phyloP scores from a whole-genome alignment of 176 grass and related monocot species.

The Bromus sterilis region DNA sequence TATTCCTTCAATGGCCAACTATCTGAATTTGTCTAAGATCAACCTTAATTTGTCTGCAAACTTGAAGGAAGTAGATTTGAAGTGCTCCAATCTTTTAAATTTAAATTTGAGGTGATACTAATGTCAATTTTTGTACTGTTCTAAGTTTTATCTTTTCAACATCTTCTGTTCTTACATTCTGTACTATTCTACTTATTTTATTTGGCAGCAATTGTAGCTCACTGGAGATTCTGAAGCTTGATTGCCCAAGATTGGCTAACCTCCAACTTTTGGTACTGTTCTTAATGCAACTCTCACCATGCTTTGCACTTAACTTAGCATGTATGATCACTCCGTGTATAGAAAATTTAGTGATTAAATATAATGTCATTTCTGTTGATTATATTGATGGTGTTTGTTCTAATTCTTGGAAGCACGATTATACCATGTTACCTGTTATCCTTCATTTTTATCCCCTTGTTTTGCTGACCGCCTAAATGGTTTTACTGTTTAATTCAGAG shows the following conservation, averaged over 20 bases:
- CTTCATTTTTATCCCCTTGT: neutral
- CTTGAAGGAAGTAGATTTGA: constrained; percentile 91
- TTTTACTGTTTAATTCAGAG: neutral
- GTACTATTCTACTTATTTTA: neutral
- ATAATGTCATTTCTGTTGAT: neutral
- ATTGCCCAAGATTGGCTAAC: constrained; percentile 80
- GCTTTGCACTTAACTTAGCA: neutral
- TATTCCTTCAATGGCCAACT: constrained; percentile 65
- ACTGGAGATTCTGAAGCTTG: constrained; percentile 86
- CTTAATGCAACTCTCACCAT: neutral
- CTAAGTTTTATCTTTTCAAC: neutral
- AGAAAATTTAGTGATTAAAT: neutral
- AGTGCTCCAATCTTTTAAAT: constrained; percentile 58
- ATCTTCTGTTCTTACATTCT: neutral
- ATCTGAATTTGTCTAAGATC: constrained; percentile 70
- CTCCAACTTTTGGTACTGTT: constrained; percentile 78
- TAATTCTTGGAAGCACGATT: neutral
- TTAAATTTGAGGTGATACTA: constrained; percentile 79
- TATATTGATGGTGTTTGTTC: neutral
- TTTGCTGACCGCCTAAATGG: neutral
- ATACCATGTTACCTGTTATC: neutral
- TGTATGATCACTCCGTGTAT: neutral
- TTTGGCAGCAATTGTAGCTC: constrained; percentile 72
- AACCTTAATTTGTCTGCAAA: constrained; percentile 90
- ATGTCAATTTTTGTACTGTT: neutral